Conservation (phyloP, 2,329 filamentous ascomycete genomes). For the Penicillium sp. region DNA sequence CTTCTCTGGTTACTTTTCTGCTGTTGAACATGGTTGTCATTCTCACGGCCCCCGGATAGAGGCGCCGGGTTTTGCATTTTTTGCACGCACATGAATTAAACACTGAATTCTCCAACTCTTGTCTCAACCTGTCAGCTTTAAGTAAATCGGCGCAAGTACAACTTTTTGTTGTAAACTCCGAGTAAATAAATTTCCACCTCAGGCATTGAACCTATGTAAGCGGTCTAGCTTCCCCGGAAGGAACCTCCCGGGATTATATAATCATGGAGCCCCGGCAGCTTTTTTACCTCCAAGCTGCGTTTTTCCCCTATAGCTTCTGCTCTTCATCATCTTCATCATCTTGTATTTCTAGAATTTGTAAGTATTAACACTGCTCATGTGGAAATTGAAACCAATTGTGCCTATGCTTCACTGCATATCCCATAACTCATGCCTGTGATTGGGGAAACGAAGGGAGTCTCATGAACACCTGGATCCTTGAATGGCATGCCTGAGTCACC, state of each 20-base stretch:
- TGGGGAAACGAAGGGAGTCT: not conserved
- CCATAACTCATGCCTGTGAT: not conserved
- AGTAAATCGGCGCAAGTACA: too few species aligned
- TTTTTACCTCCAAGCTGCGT: conserved; percentile 24
- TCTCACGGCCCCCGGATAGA: conserved; percentile 6
- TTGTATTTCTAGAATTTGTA: conserved; percentile 16
- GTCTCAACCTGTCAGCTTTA: not conserved
- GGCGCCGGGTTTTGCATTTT: conserved; percentile 6
- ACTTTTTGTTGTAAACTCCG: not conserved
- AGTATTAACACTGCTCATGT: conserved; percentile 6
- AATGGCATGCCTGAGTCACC: not conserved
- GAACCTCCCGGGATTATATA: conserved; percentile 13
- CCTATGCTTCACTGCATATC: not conserved
- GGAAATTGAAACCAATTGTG: not conserved
- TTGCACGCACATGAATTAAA: conserved; percentile 8
- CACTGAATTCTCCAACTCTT: not conserved
- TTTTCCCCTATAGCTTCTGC: conserved; percentile 22
- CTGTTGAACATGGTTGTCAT: not conserved
- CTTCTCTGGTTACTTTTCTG: not conserved
- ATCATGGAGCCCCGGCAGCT: conserved; percentile 21
- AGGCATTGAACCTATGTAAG: not conserved
- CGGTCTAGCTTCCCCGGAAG: conserved; percentile 1
- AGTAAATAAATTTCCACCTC: not conserved
- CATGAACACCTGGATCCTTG: conserved; percentile 9
- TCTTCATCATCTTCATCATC: conserved; percentile 11